A percentile compares a stretch with the other conserved stretches of the same genome.
Evolutionary conservation across 1,139 yeast species (phyloP).

Genomic region (Geotrichum citri-aurantii): DNA sequence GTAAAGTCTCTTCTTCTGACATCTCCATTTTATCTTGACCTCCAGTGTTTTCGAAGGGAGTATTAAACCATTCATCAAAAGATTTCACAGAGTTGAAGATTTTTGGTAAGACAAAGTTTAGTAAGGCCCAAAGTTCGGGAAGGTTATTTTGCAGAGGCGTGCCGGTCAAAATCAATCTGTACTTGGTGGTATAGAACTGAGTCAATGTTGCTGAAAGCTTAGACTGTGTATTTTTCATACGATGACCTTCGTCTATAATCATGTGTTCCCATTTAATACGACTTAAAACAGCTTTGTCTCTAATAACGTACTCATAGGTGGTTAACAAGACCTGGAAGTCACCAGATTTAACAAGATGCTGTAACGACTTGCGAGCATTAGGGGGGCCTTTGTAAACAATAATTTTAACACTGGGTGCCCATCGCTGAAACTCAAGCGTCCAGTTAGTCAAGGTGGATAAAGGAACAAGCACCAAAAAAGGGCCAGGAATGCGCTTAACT

Average conservation of each 20-base stretch:
- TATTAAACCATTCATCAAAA: conserved; percentile 97
- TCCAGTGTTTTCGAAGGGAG: conserved; percentile 96
- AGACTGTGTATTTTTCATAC: conserved; percentile 92
- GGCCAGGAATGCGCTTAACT: conserved; percentile 49
- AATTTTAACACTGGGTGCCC: conserved; percentile 58
- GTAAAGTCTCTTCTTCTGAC: conserved; percentile 91
- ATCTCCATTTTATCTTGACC: conserved; percentile 88
- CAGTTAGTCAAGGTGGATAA: conserved; percentile 92
- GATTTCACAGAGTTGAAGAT: conserved; percentile 97
- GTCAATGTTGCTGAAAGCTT: conserved; percentile 80
- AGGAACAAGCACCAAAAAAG: conserved; percentile 86
- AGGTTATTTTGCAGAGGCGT: conserved; percentile 94
- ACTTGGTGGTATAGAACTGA: conserved; percentile 72
- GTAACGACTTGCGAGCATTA: conserved; percentile 71
- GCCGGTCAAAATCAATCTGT: conserved; percentile 90
- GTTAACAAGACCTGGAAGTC: conserved; percentile 87
- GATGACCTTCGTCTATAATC: conserved; percentile 98
- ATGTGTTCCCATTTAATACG: conserved; percentile 87
- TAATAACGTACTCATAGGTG: conserved; percentile 66
- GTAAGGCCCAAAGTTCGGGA: conserved; percentile 95
- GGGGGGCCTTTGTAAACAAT: conserved; percentile 57
- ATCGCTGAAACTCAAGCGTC: conserved; percentile 93
- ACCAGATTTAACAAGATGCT: conserved; percentile 60
- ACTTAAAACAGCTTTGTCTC: conserved; percentile 74
- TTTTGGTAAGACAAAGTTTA: conserved; percentile 90